Conservation (phyloP, 495 filamentous ascomycete species). For the Penicillium crystallinum region DNA sequence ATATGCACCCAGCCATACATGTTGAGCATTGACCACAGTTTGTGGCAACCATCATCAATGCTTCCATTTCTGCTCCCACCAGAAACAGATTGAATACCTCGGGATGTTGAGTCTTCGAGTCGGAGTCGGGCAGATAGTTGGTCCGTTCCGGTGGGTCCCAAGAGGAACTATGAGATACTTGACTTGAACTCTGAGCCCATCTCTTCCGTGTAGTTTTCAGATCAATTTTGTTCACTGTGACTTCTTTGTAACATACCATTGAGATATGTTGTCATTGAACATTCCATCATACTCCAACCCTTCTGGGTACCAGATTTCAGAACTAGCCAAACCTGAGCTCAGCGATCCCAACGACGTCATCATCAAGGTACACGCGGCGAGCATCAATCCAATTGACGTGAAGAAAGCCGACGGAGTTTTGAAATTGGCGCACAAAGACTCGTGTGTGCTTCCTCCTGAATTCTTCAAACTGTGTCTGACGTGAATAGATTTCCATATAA, state of each 20-base stretch:
- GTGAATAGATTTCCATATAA: conserved; percentile 29
- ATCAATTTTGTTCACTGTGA: not conserved
- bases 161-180: not conserved
- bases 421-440: conserved; percentile 23
- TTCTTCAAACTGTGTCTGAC: not conserved
- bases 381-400: conserved; percentile 45
- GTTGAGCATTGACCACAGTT: too few relatives aligned
- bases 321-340: conserved; percentile 38
- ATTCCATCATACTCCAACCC: conserved; percentile 36
- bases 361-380: conserved; percentile 44
- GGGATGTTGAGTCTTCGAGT: not conserved
- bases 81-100: too few relatives aligned
- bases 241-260: too few relatives aligned
- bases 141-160: not conserved
- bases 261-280: conserved; percentile 41
- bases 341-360: conserved; percentile 39
- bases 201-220: not conserved
- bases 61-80: too few relatives aligned
- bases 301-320: conserved; percentile 32
- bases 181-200: not conserved
- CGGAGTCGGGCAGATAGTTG: not conserved
- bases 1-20: too few relatives aligned
- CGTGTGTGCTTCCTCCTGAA: not conserved
- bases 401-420: conserved; percentile 32
- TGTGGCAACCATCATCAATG: too few relatives aligned